Evolutionary conservation across 2,329 filamentous ascomycete species (phyloP).

Genomic region (Cordyceps cicadae): DNA sequence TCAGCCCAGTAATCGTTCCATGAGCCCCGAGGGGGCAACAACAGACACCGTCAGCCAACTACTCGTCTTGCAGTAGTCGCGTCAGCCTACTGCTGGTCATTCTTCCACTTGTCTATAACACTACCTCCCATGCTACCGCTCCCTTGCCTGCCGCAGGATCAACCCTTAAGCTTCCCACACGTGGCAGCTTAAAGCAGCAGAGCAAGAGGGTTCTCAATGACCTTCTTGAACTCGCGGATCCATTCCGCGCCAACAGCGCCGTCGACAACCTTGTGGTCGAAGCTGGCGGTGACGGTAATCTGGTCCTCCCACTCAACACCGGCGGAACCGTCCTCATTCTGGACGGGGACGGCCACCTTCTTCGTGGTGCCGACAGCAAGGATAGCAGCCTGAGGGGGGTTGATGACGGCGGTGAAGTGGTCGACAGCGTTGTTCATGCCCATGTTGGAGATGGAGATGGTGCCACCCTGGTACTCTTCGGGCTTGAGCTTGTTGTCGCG

Average conservation of each 20-base stretch:
- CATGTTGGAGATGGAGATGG: slow-evolving; percentile 99
- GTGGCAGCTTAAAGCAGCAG: slow-evolving; percentile 65
- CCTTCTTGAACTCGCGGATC: slow-evolving; percentile 95
- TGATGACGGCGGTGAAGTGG: slow-evolving; percentile 97
- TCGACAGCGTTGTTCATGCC: slow-evolving; percentile 97
- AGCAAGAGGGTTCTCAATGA: slow-evolving; percentile 93
- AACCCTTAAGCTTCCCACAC: neutral
- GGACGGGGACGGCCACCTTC: slow-evolving; percentile 85
- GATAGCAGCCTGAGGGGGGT: slow-evolving; percentile 94
- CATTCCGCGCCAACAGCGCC: slow-evolving; percentile 94
- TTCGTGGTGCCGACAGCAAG: slow-evolving; percentile 88
- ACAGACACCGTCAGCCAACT: neutral
- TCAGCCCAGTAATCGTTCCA: slow-evolving; percentile 20
- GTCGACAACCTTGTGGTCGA: slow-evolving; percentile 98
- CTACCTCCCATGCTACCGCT: slow-evolving; percentile 12
- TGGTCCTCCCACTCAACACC: slow-evolving; percentile 89
- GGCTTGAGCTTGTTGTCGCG: slow-evolving; percentile 98
- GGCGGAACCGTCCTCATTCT: slow-evolving; percentile 72
- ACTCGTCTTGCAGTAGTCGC: neutral
- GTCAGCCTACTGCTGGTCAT: slow-evolving; percentile 11
- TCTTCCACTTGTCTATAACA: slow-evolving; percentile 11
- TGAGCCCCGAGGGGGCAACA: neutral
- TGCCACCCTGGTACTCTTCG: slow-evolving; percentile 97
- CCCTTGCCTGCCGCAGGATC: slow-evolving; percentile 5
- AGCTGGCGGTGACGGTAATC: slow-evolving; percentile 89